Conservation (phyloP, 148 eudicot genomes). For the Talinum fruticosum region DNA sequence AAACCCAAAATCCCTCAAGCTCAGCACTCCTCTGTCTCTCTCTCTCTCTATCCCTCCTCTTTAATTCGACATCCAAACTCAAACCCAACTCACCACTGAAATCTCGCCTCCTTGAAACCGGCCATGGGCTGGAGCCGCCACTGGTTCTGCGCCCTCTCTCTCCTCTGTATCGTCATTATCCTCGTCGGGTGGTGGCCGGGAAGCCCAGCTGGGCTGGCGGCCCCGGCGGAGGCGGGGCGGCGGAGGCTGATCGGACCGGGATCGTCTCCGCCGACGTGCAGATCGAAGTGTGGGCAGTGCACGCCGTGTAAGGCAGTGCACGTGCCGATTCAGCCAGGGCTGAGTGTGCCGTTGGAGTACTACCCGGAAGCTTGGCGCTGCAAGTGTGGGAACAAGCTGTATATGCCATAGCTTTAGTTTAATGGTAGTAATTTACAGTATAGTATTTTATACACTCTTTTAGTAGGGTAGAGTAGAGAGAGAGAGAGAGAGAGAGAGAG, state of each 20-base stretch:
- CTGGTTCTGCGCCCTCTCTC: background rate
- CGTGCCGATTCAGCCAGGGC: constrained; percentile 65
- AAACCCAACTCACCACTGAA: no score
- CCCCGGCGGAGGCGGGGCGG: background rate
- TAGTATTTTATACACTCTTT: background rate
- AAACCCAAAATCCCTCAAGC: background rate
- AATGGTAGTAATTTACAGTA: background rate
- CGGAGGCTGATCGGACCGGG: constrained; percentile 51
- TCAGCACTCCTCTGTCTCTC: background rate
- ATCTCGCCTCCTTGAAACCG: no score
- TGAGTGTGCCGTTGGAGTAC: constrained; percentile 59
- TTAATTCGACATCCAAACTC: background rate
- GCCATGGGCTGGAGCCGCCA: constrained; percentile 7
- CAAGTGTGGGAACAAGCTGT: constrained; percentile 63
- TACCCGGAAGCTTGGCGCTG: constrained; percentile 95
- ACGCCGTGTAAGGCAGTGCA: constrained; percentile 68
- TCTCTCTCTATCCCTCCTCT: background rate
- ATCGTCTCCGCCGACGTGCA: constrained; percentile 75
- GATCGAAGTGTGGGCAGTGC: constrained; percentile 66
- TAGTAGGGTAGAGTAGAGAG: background rate
- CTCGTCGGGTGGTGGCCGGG: background rate
- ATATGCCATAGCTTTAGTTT: constrained; percentile 51
- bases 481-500: background rate
- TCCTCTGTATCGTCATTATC: background rate
- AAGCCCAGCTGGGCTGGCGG: no score